Evolutionary conservation across 208 protist genomes (phyloP), one percentile per base, ranked within the genome.

Genomic region (Trypanosomatidae sp.): DNA sequence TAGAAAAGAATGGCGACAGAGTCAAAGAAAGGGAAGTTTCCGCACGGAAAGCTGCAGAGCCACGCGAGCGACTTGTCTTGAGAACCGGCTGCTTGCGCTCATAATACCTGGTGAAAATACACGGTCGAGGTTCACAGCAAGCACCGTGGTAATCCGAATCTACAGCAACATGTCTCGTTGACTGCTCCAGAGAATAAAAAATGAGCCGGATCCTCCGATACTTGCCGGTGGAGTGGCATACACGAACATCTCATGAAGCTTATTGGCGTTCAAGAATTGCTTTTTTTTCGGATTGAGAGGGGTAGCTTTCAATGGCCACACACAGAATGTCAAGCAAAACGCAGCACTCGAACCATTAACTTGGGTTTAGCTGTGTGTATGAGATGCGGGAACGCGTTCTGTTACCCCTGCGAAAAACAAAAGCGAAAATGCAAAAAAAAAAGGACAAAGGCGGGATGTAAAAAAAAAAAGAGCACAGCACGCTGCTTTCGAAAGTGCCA

Each of bases 341-440:
- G 62, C 41, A 22, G 25, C 41, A 68, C 62, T 68, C 44, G 39
- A 25, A 52, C 62, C 36, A 68, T 68, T 52, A 68, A 53, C 17
- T 43, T 47, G 62, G 62, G n/a, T 49, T 43, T 52, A 49, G 46
- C 49, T 62, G 55, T 73, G 43, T 58, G 58, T 79, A 69, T 28
- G 64, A 53, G n/a, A 68, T 52, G 43, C 25, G 3, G 25, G 28
- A 52, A 68, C 19, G 44, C 39, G 62, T n/a, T 36, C n/a, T 52
- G 43, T 68, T 43, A 46, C 59, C 36, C 44, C 62, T 68, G 8
- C 39, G 43, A 50, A 66, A 66, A 66, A 50, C 15, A 8, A 39
- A 53, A 53, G 13, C 9, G n/a, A 39, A 28, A 62, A 12, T 71
- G 44, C 5, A 13, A 66, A 47, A 22, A 53, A 52, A 59, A 52